phyloP scores from a whole-genome alignment of 2,329 filamentous ascomycete genomes.

The Chaetomiaceae sp. region DNA sequence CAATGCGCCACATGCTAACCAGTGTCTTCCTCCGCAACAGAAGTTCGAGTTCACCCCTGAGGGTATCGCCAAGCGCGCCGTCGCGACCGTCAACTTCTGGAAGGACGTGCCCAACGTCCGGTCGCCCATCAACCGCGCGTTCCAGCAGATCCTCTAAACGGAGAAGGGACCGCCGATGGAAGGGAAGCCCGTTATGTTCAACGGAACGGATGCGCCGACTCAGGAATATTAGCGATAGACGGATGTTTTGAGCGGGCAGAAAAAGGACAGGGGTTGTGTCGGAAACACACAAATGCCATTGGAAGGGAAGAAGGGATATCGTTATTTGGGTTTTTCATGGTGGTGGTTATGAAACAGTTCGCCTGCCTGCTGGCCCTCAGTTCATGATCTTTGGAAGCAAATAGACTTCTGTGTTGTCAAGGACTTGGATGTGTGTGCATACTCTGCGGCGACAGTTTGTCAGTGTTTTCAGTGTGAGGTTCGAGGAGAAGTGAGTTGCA shows the following conservation, averaged over 20 bases:
- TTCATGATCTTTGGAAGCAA: conserved; percentile 7
- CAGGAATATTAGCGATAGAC: conserved; percentile 13
- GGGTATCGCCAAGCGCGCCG: conserved; percentile 89
- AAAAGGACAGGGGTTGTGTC: conserved; percentile 1
- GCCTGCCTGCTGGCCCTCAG: neutral
- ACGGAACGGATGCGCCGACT: neutral
- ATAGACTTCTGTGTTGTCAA: conserved; percentile 9
- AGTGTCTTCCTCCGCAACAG: conserved; percentile 44
- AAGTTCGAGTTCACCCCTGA: conserved; percentile 99
- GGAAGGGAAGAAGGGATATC: too few relatives aligned
- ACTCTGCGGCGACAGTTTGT: too few relatives aligned
- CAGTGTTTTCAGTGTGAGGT: too few relatives aligned
- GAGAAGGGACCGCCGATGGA: neutral
- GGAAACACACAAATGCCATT: neutral
- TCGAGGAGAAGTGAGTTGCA: too few relatives aligned
- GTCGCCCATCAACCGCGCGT: conserved; percentile 93
- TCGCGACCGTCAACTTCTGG: conserved; percentile 93
- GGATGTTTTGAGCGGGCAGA: neutral
- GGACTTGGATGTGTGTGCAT: neutral
- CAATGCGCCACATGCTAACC: conserved; percentile 10
- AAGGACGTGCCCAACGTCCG: conserved; percentile 86
- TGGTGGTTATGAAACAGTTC: conserved; percentile 10
- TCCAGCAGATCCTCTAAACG: conserved; percentile 87
- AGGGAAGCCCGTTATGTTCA: neutral
- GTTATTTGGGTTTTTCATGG: too few relatives aligned